Conservation (phyloP, 306 rosid species). For the Trifolium dubium region DNA sequence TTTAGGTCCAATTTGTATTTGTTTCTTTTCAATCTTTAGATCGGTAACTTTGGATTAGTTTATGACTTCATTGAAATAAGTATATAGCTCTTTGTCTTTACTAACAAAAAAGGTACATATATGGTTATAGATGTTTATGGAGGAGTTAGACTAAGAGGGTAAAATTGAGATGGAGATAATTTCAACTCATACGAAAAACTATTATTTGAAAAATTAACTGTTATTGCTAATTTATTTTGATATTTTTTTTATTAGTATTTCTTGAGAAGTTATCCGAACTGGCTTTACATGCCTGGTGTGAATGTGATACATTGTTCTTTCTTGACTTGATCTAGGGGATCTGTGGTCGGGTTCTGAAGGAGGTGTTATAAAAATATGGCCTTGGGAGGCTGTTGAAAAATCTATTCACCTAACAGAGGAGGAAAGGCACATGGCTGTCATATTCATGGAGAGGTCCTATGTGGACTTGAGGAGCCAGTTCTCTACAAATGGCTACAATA, state of each 20-base stretch:
- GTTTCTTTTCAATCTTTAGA: not conserved
- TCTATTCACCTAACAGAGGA: slow-evolving; percentile 61
- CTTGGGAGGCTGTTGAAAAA: slow-evolving; percentile 87
- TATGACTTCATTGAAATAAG: not conserved
- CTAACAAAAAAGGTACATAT: not conserved
- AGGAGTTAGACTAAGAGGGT: not conserved
- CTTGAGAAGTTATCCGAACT: slow-evolving; percentile 15
- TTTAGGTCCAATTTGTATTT: not conserved
- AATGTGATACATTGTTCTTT: slow-evolving; percentile 41
- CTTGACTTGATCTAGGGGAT: slow-evolving; percentile 67
- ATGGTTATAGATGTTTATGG: slow-evolving; percentile 6
- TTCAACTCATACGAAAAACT: not conserved
- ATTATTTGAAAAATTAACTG: not conserved
- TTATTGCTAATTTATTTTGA: not conserved
- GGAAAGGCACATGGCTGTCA: slow-evolving; percentile 70
- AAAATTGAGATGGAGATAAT: not conserved
- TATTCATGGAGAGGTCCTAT: slow-evolving; percentile 82
- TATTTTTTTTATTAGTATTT: not conserved
- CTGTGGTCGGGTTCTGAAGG: slow-evolving; percentile 98
- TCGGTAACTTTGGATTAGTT: not conserved
- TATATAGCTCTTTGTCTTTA: no score
- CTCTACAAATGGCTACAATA: slow-evolving; percentile 63
- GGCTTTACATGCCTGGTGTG: slow-evolving; percentile 33
- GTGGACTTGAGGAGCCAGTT: slow-evolving; percentile 88
- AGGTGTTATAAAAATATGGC: slow-evolving; percentile 85